Base-by-base conservation (phyloP, 495 filamentous ascomycete species). In the Haplographium delicatum region DNA sequence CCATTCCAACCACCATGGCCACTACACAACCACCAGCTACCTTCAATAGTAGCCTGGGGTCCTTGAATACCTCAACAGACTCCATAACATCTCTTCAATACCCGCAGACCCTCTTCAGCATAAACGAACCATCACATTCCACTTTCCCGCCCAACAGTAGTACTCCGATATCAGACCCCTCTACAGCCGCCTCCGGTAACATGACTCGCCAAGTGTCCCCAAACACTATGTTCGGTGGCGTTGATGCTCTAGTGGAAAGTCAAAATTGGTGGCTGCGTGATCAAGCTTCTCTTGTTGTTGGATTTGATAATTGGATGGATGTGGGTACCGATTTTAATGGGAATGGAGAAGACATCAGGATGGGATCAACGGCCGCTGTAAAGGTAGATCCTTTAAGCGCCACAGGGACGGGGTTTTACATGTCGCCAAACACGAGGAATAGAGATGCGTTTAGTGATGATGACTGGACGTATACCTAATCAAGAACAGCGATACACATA, bases 231-330 rank as follows among this genome's bases (percentile, higher is more conserved):
- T 72, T 73, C 9, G 68, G 66, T 5, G 60, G 61, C 19, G 62
- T 74, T 3, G 72, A 77, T 8, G 70, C 70, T 4, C 53, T 78
- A 18, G 70, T 80, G 5, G 70, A 75, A 40, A 77, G 72, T 47
- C 79, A 79, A 42, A 72, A 81, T 28, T 83, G 79, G 79, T 82
- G 78, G 79, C 60, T 76, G 34, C 64, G 67, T 5, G 76, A 80
- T 53, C 66, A 75, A 8, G 67, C 65, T 16, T 63, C 64, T 5
- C 56, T 76, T 33, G 64, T 61, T 6, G 49, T 74, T 10, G 74
- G 68, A 8, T 69, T 75, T 46, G 75, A 73, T 16, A 73, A 68
- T 43, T 82, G 79, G 79, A 56, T 55, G 53, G 26, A 42, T 20
- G 25, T 26, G 20, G 28, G 27, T 45, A 15, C 23, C 2, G 41